Evolutionary conservation across 768 basidiomycete genomes (phyloP).

Genomic region (Boletus sp.): DNA sequence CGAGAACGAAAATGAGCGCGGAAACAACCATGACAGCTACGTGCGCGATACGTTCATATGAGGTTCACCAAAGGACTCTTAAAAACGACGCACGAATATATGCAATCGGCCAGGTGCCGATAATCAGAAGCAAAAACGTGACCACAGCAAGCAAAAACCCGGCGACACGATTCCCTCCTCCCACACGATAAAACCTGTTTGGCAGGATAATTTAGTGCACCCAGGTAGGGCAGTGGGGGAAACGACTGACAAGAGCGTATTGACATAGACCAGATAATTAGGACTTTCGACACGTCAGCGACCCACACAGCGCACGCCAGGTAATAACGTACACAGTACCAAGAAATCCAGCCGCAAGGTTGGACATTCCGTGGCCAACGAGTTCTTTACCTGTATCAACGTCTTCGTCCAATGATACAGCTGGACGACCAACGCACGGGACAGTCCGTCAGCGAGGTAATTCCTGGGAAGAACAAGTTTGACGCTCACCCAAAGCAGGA

Average conservation of each 20-base stretch:
- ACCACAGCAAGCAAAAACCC: constrained; percentile 82
- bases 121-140: constrained; percentile 65
- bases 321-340: constrained; percentile 68
- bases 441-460: not conserved
- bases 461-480: not conserved
- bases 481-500: constrained; percentile 69
- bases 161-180: constrained; percentile 79
- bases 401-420: constrained; percentile 85
- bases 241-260: constrained; percentile 64
- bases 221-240: not conserved
- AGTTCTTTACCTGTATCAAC: constrained; percentile 92
- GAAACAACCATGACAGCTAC: constrained; percentile 88
- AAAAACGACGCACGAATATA: constrained; percentile 69
- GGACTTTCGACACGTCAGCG: constrained; percentile 43
- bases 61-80: not conserved
- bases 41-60: not conserved
- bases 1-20: constrained; percentile 90
- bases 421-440: constrained; percentile 33
- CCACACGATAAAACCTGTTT: constrained; percentile 83
- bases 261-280: constrained; percentile 85
- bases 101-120: constrained; percentile 88
- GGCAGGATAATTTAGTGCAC: not conserved
- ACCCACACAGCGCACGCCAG: not conserved
- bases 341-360: constrained; percentile 72
- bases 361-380: constrained; percentile 89